Percentiles rank a stretch among this genome's conserved stretches.
These are phyloP conservation scores for Mucor plumbeus DNA, from an alignment of 371 early-diverging fungal species.

Conservation along the genomic window DNA sequence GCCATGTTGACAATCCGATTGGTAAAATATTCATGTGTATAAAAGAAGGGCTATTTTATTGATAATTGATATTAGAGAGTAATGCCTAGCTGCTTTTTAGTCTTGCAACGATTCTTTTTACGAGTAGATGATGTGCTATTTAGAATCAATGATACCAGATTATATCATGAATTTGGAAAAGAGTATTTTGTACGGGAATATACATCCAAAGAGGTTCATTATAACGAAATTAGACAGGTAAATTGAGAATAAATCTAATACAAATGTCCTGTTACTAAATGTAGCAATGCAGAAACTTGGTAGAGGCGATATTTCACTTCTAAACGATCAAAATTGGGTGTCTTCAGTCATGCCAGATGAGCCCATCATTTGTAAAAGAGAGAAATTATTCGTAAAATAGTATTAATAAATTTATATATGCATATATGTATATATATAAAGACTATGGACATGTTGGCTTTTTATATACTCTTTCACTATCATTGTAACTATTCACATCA, in stretches of 20 bases:
- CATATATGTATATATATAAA: not conserved
- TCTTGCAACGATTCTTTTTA: conserved; percentile 87
- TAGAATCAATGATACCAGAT: conserved; percentile 85
- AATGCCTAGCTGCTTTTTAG: conserved; percentile 90
- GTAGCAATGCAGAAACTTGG: conserved; percentile 43
- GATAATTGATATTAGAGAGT: conserved; percentile 65
- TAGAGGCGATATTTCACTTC: conserved; percentile 66
- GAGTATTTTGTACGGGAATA: conserved; percentile 74
- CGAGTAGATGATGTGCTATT: conserved; percentile 94
- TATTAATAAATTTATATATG: not conserved
- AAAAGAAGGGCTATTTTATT: not conserved
- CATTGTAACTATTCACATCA: conserved; percentile 17
- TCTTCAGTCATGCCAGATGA: conserved; percentile 54
- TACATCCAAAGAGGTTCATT: conserved; percentile 67
- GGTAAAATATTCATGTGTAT: conserved; percentile 50
- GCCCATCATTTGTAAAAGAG: conserved; percentile 19
- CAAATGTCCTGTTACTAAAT: not conserved
- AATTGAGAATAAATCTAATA: not conserved
- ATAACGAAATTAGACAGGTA: conserved; percentile 60
- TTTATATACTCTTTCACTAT: conserved; percentile 12
- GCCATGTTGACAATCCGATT: conserved; percentile 80
- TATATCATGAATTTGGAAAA: conserved; percentile 86
- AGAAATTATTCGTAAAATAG: conserved; percentile 19
- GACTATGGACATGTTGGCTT: conserved; percentile 14
- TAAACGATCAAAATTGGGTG: conserved; percentile 82